Evolutionary conservation across 2,329 filamentous ascomycete species (phyloP), one percentile per base, ranked within the genome.

Genomic region (Colletotrichum eleusines): DNA sequence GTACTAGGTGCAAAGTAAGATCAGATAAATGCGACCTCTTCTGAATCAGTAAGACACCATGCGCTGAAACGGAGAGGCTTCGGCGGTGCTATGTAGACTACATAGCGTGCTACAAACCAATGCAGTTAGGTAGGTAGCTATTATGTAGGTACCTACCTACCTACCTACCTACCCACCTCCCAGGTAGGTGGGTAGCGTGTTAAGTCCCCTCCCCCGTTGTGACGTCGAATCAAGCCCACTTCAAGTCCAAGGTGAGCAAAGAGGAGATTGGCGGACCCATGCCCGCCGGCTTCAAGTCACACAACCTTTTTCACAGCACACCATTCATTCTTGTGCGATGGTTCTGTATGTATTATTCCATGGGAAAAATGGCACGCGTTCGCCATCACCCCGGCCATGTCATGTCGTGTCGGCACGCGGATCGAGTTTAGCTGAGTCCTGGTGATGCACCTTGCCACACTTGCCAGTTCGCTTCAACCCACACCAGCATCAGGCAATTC

Each of bases 211-310:
- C 50, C 35, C 33, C 48, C 35, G 48, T 60, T 69, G 64, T 71
- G 69, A 71, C 68, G 68, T 71, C 66, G 68, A 71, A 71, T 71
- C 68, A 71, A 71, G 63, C 68, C 68, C 67, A 67, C 63, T 70
- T 46, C 33, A 44, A 33, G 23, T 28, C 57, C 58, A 63, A 40
- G 55, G 68, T 68, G 62, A 64, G 64, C 58, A 63, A 71, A 63
- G 53, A 59, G 44, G 59, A 71, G 69, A 71, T 71, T 71, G 69
- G 64, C 59, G 69, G 58, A 69, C 65, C 64, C 69, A 40, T 63
- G 69, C 33, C 46, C 20, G 18, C 54, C 40, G 46, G 54, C 54
- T 20, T 54, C 62, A 55, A 63, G 42, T 31, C 35, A 31, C 50
- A 8, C 40, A 50, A 23, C 31, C 44, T 62, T 46, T 40, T 38